Conservation (phyloP, 192 early-diverging fungal species). For the Backusella circina region DNA sequence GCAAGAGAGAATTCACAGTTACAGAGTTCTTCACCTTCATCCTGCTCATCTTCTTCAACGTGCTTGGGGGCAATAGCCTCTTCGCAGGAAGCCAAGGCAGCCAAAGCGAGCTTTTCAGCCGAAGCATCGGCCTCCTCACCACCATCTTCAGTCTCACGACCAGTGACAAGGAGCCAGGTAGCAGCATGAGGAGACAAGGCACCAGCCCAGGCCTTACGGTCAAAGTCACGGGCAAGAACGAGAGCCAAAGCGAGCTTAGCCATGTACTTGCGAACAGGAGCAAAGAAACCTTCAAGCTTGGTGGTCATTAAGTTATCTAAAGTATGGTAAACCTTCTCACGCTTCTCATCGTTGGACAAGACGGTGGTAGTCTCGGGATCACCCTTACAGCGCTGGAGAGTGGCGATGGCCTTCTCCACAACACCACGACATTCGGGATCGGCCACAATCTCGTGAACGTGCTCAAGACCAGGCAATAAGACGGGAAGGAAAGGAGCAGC, state of each 20-base stretch:
- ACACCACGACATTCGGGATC: slow-evolving; percentile 77
- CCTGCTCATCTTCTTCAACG: slow-evolving; percentile 40
- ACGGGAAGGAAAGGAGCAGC: slow-evolving; percentile 77
- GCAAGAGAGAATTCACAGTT: slow-evolving; percentile 85
- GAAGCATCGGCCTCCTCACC: slow-evolving; percentile 40
- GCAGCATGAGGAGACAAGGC: slow-evolving; percentile 52
- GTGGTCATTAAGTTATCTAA: slow-evolving; percentile 50
- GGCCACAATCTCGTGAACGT: slow-evolving; percentile 70
- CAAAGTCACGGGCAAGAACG: slow-evolving; percentile 56
- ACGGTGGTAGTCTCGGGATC: slow-evolving; percentile 35
- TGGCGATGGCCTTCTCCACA: slow-evolving; percentile 62
- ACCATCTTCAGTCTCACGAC: slow-evolving; percentile 21
- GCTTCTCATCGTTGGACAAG: slow-evolving; percentile 47
- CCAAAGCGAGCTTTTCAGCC: slow-evolving; percentile 48
- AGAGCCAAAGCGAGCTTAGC: slow-evolving; percentile 57
- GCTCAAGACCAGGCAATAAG: slow-evolving; percentile 73
- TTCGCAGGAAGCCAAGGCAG: slow-evolving; percentile 41
- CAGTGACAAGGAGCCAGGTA: slow-evolving; percentile 42
- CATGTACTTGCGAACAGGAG: slow-evolving; percentile 56
- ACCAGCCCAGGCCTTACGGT: slow-evolving; percentile 59
- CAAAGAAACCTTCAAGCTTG: slow-evolving; percentile 49
- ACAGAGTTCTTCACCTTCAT: slow-evolving; percentile 55
- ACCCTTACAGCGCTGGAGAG: slow-evolving; percentile 58
- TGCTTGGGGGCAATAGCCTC: slow-evolving; percentile 39
- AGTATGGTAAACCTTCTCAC: slow-evolving; percentile 43